These are phyloP conservation scores for Hyphopichia khmerensis DNA, from an alignment of 1,139 yeast species.

Conservation along the genomic window DNA sequence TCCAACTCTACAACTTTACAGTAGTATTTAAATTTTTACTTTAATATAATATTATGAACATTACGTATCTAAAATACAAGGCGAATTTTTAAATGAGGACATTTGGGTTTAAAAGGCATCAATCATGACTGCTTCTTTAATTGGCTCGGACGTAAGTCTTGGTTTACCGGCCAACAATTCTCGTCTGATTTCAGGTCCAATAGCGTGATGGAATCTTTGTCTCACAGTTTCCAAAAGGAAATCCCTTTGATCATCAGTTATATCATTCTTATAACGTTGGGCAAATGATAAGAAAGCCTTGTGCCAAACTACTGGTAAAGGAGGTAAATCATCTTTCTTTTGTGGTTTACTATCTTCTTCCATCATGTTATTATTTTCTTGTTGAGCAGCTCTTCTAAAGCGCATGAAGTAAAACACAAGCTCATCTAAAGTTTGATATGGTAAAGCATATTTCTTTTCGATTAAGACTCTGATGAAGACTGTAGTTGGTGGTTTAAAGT, in stretches of 20 bases:
- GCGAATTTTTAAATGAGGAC: background rate
- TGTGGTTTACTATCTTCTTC: slow-evolving; percentile 30
- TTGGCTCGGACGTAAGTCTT: slow-evolving; percentile 24
- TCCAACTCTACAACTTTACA: too few species aligned
- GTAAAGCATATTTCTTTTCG: slow-evolving; percentile 94
- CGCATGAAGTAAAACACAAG: slow-evolving; percentile 94
- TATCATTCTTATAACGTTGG: slow-evolving; percentile 93
- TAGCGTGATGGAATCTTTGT: slow-evolving; percentile 82
- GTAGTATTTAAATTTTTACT: too few species aligned
- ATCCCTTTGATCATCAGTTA: slow-evolving; percentile 96
- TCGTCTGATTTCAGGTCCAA: slow-evolving; percentile 93
- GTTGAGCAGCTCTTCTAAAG: slow-evolving; percentile 60
- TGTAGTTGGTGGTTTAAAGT: slow-evolving; percentile 84
- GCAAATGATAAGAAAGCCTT: slow-evolving; percentile 93
- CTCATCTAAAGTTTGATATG: slow-evolving; percentile 94
- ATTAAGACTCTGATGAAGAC: slow-evolving; percentile 85
- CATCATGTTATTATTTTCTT: slow-evolving; percentile 25
- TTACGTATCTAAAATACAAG: background rate
- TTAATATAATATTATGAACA: background rate
- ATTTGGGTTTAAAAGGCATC: slow-evolving; percentile 41
- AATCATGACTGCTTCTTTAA: slow-evolving; percentile 36
- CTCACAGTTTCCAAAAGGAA: slow-evolving; percentile 87
- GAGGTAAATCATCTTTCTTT: slow-evolving; percentile 49
- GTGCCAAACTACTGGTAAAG: slow-evolving; percentile 95
- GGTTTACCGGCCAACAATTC: slow-evolving; percentile 81